Base-by-base conservation (phyloP, 2,329 filamentous ascomycete species). In the Botrytis hyacinthi region DNA sequence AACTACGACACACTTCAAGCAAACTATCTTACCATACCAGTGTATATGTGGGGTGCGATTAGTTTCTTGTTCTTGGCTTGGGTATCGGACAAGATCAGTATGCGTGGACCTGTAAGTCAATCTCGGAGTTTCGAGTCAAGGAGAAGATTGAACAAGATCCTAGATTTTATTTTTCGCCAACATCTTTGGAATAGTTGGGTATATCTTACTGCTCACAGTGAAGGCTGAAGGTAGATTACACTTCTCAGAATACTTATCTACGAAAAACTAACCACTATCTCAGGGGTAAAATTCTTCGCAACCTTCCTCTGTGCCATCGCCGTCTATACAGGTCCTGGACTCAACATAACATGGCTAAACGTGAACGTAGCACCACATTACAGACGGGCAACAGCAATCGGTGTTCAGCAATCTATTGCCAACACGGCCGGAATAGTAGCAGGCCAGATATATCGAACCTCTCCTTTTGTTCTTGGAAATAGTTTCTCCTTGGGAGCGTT, bases 11-110 rank as follows among this genome's bases (percentile, higher is more conserved):
- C 82, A n/a, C 80, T 88, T 32, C 81, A 86, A 76, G 84, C 85
- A 18, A 86, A 89, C 73, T 84, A 86, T 51, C 81, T 89, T 48
- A 89, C 86, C 6, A 86, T 89, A 1, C 87, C 87, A 0, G 86
- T 89, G n/a, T 89, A 87, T 76, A 78, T 87, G 22, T 84, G 84
- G 73, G 86, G 85, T 4, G 85, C 83, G 1, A 73, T 84, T 10
- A 78, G 80, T 40, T 89, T 86, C 76, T 79, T 89, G 9, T 74
- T 77, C 0, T 76, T 85, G 1, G 84, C 86, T 2, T 85, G 79
- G 60, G 74, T 84, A n/a, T 86, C 86, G 0, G 87, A 89, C 78
- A 80, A 81, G 51, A 78, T 76, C 10, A 66, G 59, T 22, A 65
- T 75, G 44, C 73, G 76, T n/a, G 75, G 75, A 32, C 73, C 74